Percentiles rank a stretch among this genome's conserved stretches.
These are phyloP conservation scores for Leptographium wingfieldii DNA, from an alignment of 2,329 filamentous ascomycete species.

Conservation along the genomic window DNA sequence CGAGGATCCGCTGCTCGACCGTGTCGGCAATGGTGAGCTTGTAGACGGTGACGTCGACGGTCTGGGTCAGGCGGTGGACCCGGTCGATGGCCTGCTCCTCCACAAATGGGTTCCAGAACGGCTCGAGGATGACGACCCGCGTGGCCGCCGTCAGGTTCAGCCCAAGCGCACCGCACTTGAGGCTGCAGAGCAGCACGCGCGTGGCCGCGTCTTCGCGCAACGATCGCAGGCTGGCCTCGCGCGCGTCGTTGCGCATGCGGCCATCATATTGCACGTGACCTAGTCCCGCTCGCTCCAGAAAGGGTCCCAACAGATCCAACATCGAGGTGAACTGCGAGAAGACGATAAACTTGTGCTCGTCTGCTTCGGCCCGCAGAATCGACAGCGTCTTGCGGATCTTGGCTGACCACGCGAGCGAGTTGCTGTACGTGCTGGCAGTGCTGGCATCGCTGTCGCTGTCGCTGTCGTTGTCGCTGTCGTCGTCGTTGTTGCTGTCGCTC, in stretches of 20 bases:
- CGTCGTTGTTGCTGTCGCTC: conserved; percentile 11
- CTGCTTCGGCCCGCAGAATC: conserved; percentile 66
- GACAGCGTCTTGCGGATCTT: conserved; percentile 81
- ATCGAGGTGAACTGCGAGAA: conserved; percentile 98
- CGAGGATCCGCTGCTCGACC: conserved; percentile 90
- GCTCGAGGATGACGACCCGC: conserved; percentile 87
- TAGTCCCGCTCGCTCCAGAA: conserved; percentile 62
- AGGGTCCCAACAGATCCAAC: conserved; percentile 91
- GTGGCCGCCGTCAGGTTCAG: conserved; percentile 91
- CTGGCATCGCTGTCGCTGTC: background rate
- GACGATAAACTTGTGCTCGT: conserved; percentile 90
- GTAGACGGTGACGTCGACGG: conserved; percentile 86
- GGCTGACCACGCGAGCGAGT: conserved; percentile 47
- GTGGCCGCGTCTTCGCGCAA: conserved; percentile 64
- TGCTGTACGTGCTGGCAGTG: background rate
- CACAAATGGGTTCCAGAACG: conserved; percentile 98
- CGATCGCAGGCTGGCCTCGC: conserved; percentile 70
- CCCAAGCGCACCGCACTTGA: conserved; percentile 86
- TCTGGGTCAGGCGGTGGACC: conserved; percentile 96
- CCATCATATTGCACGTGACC: conserved; percentile 86
- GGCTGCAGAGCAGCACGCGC: conserved; percentile 77
- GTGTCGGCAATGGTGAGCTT: conserved; percentile 78
- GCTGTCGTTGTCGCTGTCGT: background rate
- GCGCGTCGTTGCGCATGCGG: conserved; percentile 83
- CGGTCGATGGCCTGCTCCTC: conserved; percentile 98